phyloP scores from a whole-genome alignment of 176 grass and related monocot species.

The Microstegium vimineum region DNA sequence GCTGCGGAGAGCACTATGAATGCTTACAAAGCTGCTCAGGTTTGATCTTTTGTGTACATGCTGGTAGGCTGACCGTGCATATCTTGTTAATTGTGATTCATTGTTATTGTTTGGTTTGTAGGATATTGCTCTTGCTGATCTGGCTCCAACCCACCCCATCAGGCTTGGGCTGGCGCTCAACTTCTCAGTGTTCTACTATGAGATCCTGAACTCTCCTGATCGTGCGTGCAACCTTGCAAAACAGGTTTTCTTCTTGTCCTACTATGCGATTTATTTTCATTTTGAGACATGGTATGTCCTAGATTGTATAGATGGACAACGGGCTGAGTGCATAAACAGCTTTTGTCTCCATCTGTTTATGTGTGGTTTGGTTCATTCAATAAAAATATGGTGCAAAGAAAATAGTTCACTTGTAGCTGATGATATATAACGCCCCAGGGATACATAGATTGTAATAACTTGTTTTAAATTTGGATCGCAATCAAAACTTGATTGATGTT shows the following conservation, averaged over 20 bases:
- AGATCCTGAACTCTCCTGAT: conserved; percentile 78
- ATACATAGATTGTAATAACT: background rate
- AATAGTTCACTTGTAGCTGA: no score
- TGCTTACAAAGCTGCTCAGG: no score
- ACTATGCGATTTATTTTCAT: background rate
- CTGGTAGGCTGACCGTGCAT: no score
- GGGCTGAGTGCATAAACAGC: no score
- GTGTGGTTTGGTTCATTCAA: no score
- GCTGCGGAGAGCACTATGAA: no score
- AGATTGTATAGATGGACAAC: no score
- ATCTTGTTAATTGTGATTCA: background rate
- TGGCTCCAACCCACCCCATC: conserved; percentile 76
- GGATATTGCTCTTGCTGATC: conserved; percentile 73
- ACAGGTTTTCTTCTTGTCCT: conserved; percentile 35
- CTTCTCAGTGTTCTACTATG: conserved; percentile 92
- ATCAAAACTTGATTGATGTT: background rate
- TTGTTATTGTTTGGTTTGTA: conserved; percentile 2
- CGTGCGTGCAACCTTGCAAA: conserved; percentile 75
- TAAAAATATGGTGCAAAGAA: no score
- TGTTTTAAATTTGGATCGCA: background rate
- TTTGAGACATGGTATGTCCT: background rate
- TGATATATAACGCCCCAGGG: no score
- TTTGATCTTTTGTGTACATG: no score
- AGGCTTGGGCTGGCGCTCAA: conserved; percentile 82
- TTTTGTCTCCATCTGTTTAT: no score